These are phyloP conservation scores for Micractinium conductrix DNA, from an alignment of 139 green algal genomes.

Conservation along the genomic window DNA sequence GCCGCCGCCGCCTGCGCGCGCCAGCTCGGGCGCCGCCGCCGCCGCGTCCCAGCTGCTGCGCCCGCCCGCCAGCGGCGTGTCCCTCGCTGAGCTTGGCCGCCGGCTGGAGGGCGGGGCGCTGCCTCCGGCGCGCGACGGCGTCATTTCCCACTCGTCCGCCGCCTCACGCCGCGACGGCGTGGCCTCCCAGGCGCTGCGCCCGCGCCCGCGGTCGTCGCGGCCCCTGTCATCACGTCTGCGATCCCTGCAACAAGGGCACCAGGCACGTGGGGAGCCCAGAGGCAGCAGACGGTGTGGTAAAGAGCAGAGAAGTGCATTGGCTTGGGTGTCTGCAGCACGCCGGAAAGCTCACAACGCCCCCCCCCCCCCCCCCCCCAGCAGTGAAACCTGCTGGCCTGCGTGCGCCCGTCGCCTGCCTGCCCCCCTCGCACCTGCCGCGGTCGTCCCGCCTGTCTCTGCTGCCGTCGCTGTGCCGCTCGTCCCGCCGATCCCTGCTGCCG, in stretches of 20 bases:
- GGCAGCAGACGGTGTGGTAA: too few species aligned
- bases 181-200: conserved; percentile 43
- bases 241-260: neutral
- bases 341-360: too few species aligned
- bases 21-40: conserved; percentile 36
- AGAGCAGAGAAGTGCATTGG: too few species aligned
- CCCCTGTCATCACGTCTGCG: conserved; percentile 4
- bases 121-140: conserved; percentile 42
- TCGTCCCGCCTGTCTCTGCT: conserved; percentile 21
- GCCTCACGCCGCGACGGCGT: conserved; percentile 13
- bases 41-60: conserved; percentile 22
- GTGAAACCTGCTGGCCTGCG: too few species aligned
- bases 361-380: too few species aligned
- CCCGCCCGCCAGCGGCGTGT: conserved; percentile 37
- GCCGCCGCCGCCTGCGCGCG: conserved; percentile 10
- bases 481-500: neutral
- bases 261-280: too few species aligned
- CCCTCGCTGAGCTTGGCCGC: conserved; percentile 14
- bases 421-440: conserved; percentile 31
- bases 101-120: conserved; percentile 14
- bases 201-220: neutral
- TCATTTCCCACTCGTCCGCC: conserved; percentile 71
- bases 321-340: too few species aligned
- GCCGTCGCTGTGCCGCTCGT: conserved; percentile 7
- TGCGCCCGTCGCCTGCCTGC: too few species aligned